Percentiles rank a stretch among this genome's conserved stretches.
Evolutionary conservation across 2,329 filamentous ascomycete species (phyloP).

Genomic region (Hypoxylon sp.): DNA sequence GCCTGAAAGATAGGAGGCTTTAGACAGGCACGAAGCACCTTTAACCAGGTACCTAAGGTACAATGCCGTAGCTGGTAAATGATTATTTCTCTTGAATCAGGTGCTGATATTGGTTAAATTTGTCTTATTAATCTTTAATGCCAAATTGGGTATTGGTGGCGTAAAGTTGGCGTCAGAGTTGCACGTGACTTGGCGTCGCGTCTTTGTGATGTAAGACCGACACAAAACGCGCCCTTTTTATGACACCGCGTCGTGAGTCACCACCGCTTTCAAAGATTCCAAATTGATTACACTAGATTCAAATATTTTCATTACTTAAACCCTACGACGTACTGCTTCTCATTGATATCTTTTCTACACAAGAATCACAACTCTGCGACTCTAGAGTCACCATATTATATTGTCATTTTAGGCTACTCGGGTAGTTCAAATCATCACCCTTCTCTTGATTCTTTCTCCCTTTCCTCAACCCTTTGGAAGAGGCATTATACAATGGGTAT

Average conservation of each 20-base stretch:
- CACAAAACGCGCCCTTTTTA: conserved; percentile 44
- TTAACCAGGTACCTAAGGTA: too few species aligned
- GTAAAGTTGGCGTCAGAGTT: neutral
- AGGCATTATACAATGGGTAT: conserved; percentile 41
- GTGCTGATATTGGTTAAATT: neutral
- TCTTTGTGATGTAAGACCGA: conserved; percentile 26
- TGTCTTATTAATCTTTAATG: conserved; percentile 7
- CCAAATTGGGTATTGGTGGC: neutral
- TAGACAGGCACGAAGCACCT: neutral
- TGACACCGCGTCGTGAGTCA: conserved; percentile 44
- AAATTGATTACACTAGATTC: neutral
- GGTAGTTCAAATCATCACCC: neutral
- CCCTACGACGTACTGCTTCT: neutral
- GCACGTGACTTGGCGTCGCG: conserved; percentile 47
- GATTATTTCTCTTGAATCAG: too few species aligned
- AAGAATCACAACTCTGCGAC: neutral
- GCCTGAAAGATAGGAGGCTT: neutral
- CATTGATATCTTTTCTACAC: neutral
- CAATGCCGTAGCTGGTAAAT: too few species aligned
- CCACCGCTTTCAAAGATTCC: neutral
- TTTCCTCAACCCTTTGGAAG: neutral
- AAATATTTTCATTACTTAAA: neutral
- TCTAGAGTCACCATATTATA: neutral
- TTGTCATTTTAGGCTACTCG: neutral
- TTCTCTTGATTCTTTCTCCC: neutral